These are phyloP conservation scores for Phytopythium chamaehyphon DNA, from an alignment of 352 stramenopile species.

Conservation along the genomic window DNA sequence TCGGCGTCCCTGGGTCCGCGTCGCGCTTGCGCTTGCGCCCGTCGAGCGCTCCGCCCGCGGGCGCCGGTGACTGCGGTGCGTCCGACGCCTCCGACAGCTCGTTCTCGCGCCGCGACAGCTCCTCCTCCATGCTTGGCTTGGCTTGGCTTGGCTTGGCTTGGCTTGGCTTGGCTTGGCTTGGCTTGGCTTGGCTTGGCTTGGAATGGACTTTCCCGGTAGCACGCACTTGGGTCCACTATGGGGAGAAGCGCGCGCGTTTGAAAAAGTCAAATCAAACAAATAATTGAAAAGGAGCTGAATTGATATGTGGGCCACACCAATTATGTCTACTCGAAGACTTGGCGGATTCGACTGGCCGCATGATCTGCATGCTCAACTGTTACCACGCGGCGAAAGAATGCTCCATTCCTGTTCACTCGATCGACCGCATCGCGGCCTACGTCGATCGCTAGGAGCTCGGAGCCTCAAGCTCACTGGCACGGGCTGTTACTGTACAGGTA, in stretches of 20 bases:
- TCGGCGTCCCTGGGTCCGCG: conserved; percentile 16
- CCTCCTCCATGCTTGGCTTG: conserved; percentile 1
- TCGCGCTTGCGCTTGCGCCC: conserved; percentile 41
- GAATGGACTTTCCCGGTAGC: neutral
- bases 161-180: neutral
- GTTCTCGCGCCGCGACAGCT: conserved; percentile 12
- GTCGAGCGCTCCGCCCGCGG: conserved; percentile 1
- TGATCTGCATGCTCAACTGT: too few species aligned
- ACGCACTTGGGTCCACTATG: neutral
- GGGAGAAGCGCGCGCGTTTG: conserved; percentile 3
- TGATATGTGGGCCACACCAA: neutral
- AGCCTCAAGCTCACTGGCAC: too few species aligned
- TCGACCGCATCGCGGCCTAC: too few species aligned
- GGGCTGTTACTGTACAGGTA: too few species aligned
- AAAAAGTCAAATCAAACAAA: conserved; percentile 1
- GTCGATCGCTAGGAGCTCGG: too few species aligned
- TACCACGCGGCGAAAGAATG: too few species aligned
- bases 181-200: neutral
- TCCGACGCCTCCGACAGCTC: conserved; percentile 27
- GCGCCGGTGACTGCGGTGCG: neutral
- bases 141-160: too few species aligned
- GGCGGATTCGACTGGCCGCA: too few species aligned
- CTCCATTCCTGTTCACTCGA: too few species aligned
- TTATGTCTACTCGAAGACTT: too few species aligned
- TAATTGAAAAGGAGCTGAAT: neutral